Base-by-base conservation (phyloP, 176 grass and related monocot species). In the Coix lacrymajobi region DNA sequence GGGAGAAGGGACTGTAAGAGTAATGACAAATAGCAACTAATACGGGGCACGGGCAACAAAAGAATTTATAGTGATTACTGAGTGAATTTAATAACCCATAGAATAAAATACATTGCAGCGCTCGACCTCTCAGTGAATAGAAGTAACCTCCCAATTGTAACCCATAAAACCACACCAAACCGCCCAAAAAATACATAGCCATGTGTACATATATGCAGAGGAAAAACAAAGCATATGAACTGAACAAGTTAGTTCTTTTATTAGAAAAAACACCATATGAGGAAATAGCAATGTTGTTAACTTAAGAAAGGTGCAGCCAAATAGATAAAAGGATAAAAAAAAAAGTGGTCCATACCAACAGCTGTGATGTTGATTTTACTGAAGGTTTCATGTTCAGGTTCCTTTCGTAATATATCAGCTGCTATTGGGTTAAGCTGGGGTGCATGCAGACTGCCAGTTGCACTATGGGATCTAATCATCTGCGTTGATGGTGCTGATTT, bases 341-440 rank as follows among this genome's bases (percentile, higher is more conserved):
- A 28, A 46, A 79, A 64, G 36, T 44, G 74, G 28, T 3, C 32
- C 66, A 87, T 94, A 97, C 95, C 95, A 67, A 83, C 82, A 71
- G 92, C 92, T 80, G 92, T 92, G 66, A 97, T 92, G 26, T 85
- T 94, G 34, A 97, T 82, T 88, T 72, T 85, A 54, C 90, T 92
- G 86, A 97, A 97, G 37, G 88, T 89, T 69, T 91, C 95, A 63
- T 97, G 90, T 85, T 94, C 95, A 71, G 95, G 95, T 73, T 92
- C 82, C 88, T 90, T 97, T 79, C 95, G 83, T 81, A 97, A 90
- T 81, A 97, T 92, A 88, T 97, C 95, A 83, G 95, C 95, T 81
- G 95, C 92, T 75, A 97, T 71, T 44, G 95, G 95, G 76, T 97
- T 91, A 81, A 78, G 92, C 67, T 92, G 95, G 65, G 76, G 41